A percentile compares a stretch with the other conserved stretches of the same genome.
Conservation (phyloP, 192 early-diverging fungal species). For the Rhizoclosmatium globosum region DNA sequence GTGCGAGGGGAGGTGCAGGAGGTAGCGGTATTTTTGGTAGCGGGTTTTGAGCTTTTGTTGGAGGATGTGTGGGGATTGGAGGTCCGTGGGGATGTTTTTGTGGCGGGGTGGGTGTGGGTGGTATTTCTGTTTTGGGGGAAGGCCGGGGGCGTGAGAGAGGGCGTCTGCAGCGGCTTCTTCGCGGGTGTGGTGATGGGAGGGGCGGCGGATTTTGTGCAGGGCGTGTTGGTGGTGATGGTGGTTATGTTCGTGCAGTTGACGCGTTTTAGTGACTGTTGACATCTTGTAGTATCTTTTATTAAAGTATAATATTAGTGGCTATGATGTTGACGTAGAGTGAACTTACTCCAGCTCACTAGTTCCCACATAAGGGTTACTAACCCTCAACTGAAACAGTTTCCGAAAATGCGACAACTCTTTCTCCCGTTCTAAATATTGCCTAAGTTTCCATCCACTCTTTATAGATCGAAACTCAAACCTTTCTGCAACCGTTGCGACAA, state of each 20-base stretch:
- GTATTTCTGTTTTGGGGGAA: constrained; percentile 11
- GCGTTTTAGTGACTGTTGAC: background rate
- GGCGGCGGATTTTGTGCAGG: background rate
- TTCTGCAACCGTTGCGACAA: constrained; percentile 34
- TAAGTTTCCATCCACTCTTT: background rate
- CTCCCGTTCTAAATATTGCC: constrained; percentile 27
- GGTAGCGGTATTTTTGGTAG: constrained; percentile 29
- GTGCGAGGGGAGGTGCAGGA: constrained; percentile 17
- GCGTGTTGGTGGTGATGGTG: background rate
- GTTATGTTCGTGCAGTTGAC: background rate
- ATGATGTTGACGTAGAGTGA: background rate
- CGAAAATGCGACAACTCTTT: constrained; percentile 34
- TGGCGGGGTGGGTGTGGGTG: constrained; percentile 4
- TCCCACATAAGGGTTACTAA: constrained; percentile 33
- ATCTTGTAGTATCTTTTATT: background rate
- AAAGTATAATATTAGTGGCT: background rate
- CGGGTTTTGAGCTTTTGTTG: constrained; percentile 22
- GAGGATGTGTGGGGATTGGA: constrained; percentile 5
- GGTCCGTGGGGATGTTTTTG: background rate
- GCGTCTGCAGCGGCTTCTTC: background rate
- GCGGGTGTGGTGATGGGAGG: constrained; percentile 13
- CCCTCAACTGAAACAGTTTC: constrained; percentile 34
- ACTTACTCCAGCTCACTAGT: constrained; percentile 25
- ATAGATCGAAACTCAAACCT: constrained; percentile 9
- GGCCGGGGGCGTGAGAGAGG: background rate